Evolutionary conservation across 1,284 basidiomycete species (phyloP).

Genomic region (Tilletiopsis washingtonensis): DNA sequence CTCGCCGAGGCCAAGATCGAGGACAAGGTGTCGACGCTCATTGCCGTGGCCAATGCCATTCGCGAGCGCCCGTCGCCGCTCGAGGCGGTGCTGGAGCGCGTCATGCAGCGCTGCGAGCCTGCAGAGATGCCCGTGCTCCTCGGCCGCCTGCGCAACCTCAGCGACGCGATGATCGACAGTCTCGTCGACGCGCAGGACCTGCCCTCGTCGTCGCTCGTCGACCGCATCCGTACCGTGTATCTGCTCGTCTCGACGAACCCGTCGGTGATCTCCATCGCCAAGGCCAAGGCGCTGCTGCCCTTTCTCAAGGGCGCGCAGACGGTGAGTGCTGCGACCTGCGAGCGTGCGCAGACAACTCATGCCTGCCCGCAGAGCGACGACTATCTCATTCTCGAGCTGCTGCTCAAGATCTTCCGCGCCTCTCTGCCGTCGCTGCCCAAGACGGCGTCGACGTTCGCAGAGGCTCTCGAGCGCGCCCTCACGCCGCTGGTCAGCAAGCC

Average conservation of each 20-base stretch:
- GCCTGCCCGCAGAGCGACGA: too few species aligned
- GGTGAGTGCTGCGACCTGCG: too few species aligned
- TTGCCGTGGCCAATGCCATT: conserved; percentile 72
- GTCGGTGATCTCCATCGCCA: conserved; percentile 66
- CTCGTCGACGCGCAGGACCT: conserved; percentile 63
- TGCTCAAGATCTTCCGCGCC: conserved; percentile 71
- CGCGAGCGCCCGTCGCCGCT: conserved; percentile 73
- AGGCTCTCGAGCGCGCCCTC: conserved; percentile 75
- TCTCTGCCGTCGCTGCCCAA: conserved; percentile 68
- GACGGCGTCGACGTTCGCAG: conserved; percentile 60
- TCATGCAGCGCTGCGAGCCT: conserved; percentile 24
- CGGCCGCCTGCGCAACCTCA: conserved; percentile 63
- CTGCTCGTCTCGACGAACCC: conserved; percentile 72
- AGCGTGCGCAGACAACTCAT: too few species aligned
- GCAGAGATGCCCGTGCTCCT: conserved; percentile 52
- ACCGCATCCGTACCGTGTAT: conserved; percentile 67
- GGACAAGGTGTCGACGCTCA: conserved; percentile 65
- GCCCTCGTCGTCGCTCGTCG: conserved; percentile 12
- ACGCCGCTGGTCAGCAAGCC: conserved; percentile 70
- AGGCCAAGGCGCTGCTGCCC: conserved; percentile 72
- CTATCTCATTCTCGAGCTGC: conserved; percentile 51
- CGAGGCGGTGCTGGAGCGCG: conserved; percentile 68
- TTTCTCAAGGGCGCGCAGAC: conserved; percentile 73
- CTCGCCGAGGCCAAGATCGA: background rate
- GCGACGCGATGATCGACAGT: conserved; percentile 73